Conservation (phyloP, 1,284 basidiomycete genomes). For the Anthracocystis walkeri region DNA sequence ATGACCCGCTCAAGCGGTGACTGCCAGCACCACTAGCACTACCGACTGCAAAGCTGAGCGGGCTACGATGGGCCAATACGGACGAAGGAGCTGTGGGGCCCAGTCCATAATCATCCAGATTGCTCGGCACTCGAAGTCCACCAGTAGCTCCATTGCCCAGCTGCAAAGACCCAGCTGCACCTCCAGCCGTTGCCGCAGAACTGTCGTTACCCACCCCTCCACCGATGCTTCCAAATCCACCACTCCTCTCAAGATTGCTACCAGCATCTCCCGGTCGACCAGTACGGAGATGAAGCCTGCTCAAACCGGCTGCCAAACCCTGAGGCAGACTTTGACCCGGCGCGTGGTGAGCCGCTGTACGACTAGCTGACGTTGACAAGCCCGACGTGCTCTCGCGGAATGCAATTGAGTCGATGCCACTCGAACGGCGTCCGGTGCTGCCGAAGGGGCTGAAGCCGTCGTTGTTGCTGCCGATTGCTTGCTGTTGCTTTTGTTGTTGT, state of each 20-base stretch:
- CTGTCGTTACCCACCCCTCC: slow-evolving; percentile 4
- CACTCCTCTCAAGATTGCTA: slow-evolving; percentile 12
- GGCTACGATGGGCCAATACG: slow-evolving; percentile 45
- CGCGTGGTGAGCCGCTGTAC: slow-evolving; percentile 74
- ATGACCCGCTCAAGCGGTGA: slow-evolving; percentile 28
- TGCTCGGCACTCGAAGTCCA: slow-evolving; percentile 23
- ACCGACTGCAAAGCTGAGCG: slow-evolving; percentile 31
- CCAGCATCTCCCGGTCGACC: slow-evolving; percentile 15
- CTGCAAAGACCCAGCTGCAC: slow-evolving; percentile 15
- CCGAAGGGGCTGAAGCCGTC: slow-evolving; percentile 27
- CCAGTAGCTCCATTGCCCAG: slow-evolving; percentile 6
- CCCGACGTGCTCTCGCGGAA: slow-evolving; percentile 27
- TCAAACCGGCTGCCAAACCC: slow-evolving; percentile 85
- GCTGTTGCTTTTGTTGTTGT: slow-evolving; percentile 13
- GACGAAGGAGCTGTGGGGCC: slow-evolving; percentile 62
- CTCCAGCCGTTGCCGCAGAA: background rate
- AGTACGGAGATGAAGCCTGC: slow-evolving; percentile 78
- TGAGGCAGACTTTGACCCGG: slow-evolving; percentile 88
- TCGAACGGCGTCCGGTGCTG: slow-evolving; percentile 14
- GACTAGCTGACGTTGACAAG: slow-evolving; percentile 29
- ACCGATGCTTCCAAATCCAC: slow-evolving; percentile 20
- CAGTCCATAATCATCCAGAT: slow-evolving; percentile 47
- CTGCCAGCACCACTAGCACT: slow-evolving; percentile 3
- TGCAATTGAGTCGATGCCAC: slow-evolving; percentile 40
- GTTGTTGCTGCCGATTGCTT: background rate